Conservation (phyloP, 2,329 filamentous ascomycete species). For the Waltergamsia citrina region DNA sequence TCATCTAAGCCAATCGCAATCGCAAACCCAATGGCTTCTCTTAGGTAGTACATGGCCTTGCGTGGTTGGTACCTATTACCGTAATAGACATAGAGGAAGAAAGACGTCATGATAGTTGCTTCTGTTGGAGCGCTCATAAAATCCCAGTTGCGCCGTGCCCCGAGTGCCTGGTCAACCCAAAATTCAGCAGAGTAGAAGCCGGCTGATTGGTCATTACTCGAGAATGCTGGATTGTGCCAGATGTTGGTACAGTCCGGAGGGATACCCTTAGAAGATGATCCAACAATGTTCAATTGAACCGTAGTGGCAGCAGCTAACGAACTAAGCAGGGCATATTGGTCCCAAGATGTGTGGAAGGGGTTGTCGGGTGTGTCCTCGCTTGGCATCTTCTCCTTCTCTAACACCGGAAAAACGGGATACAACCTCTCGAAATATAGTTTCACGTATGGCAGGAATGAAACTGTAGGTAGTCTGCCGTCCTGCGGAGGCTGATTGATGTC, state of each 20-base stretch:
- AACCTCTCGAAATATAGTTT: constrained; percentile 10
- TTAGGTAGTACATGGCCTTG: constrained; percentile 11
- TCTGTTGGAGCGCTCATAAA: constrained; percentile 4
- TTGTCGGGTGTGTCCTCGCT: constrained; percentile 1
- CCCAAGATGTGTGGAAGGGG: constrained; percentile 2
- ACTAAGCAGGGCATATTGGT: constrained; percentile 7
- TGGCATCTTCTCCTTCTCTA: constrained; percentile 6
- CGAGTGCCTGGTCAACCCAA: constrained; percentile 8
- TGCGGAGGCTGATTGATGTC: not conserved
- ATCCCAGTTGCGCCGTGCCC: constrained; percentile 6
- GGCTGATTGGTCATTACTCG: not conserved
- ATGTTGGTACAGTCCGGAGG: no score
- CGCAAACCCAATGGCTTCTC: constrained; percentile 12
- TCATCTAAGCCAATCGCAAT: constrained; percentile 9
- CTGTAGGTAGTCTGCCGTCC: not conserved
- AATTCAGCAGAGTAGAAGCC: constrained; percentile 5
- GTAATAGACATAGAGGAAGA: constrained; percentile 11
- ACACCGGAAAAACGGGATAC: constrained; percentile 11
- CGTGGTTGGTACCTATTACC: constrained; percentile 8
- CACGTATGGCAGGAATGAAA: constrained; percentile 7
- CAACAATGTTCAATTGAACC: constrained; percentile 9
- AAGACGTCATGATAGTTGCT: constrained; percentile 11
- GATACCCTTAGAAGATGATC: no score
- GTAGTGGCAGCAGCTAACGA: constrained; percentile 10
- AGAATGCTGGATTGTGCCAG: no score